Evolutionary conservation across 2,329 filamentous ascomycete genomes (phyloP).

Genomic region (Monilinia laxa): DNA sequence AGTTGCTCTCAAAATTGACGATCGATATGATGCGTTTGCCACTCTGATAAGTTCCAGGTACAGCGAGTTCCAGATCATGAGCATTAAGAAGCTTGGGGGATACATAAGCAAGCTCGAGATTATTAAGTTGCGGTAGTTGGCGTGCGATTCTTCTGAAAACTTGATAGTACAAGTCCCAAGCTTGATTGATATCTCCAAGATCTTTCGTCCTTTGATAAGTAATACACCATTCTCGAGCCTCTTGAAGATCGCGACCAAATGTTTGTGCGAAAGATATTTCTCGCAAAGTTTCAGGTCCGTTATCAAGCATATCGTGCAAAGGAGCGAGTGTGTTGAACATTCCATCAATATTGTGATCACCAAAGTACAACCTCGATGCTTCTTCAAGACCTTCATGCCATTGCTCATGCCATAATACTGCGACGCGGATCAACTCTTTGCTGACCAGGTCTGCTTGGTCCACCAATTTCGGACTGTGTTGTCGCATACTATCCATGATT

Average conservation of each 20-base stretch:
- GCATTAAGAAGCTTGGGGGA: conserved; percentile 89
- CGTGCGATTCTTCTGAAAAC: conserved; percentile 94
- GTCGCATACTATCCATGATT: conserved; percentile 98
- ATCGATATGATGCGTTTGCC: conserved; percentile 78
- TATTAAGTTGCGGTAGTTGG: conserved; percentile 89
- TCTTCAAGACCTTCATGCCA: conserved; percentile 99
- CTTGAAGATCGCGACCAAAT: conserved; percentile 90
- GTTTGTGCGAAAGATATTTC: conserved; percentile 98
- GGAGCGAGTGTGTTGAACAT: conserved; percentile 93
- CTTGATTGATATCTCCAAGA: conserved; percentile 91
- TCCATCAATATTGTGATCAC: conserved; percentile 93
- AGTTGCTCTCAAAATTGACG: conserved; percentile 82
- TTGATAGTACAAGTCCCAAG: conserved; percentile 98
- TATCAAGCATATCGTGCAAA: conserved; percentile 86
- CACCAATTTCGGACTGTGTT: conserved; percentile 88
- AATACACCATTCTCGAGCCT: conserved; percentile 93
- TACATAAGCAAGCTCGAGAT: conserved; percentile 92
- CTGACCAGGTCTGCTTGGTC: conserved; percentile 95
- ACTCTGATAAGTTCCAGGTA: conserved; percentile 92
- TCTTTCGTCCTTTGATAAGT: conserved; percentile 88
- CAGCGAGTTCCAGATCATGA: conserved; percentile 82
- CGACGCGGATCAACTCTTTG: conserved; percentile 93
- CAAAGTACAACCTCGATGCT: conserved; percentile 93
- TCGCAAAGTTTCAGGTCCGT: conserved; percentile 85
- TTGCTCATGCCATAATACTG: conserved; percentile 96